These are phyloP conservation scores for Laburnicola sp. DNA, from an alignment of 2,329 filamentous ascomycete genomes.

Conservation along the genomic window DNA sequence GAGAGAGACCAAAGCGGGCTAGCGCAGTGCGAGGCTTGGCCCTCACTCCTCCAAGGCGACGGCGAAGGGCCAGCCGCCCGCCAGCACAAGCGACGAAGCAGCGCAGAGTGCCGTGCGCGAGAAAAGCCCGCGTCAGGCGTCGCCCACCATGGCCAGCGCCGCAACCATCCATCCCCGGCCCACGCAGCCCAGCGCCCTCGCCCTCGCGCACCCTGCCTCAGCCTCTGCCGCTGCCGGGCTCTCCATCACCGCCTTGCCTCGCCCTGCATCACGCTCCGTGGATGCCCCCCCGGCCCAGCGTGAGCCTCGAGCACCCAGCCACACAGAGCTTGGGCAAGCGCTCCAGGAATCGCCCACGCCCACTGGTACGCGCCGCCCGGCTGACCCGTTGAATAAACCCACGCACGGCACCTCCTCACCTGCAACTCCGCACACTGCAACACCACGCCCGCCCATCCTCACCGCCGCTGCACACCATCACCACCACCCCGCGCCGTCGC, in stretches of 20 bases:
- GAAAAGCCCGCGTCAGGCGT: too few species aligned
- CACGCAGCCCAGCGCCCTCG: too few species aligned
- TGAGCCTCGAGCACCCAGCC: conserved; percentile 3
- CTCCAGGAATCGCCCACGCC: conserved; percentile 5
- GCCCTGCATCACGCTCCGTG: not conserved
- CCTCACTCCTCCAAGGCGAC: too few species aligned
- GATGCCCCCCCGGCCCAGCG: conserved; percentile 1
- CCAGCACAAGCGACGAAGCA: too few species aligned
- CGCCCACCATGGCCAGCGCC: too few species aligned
- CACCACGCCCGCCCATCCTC: conserved; percentile 16
- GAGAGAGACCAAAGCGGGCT: too few species aligned
- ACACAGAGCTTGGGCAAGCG: conserved; percentile 13
- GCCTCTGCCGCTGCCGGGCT: not conserved
- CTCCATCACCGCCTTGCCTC: not conserved
- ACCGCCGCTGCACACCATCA: conserved; percentile 16
- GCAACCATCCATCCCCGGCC: too few species aligned
- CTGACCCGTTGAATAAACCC: conserved; percentile 17
- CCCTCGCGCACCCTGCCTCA: too few species aligned
- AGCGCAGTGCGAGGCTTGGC: too few species aligned
- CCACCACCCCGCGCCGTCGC: conserved; percentile 24
- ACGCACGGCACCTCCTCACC: conserved; percentile 10
- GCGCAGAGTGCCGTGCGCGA: too few species aligned
- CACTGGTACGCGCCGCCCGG: conserved; percentile 9
- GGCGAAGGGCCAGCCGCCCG: too few species aligned
- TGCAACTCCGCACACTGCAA: conserved; percentile 5